These are phyloP conservation scores for Salvia hispanica DNA, from an alignment of 257 asterid genomes.

Conservation along the genomic window DNA sequence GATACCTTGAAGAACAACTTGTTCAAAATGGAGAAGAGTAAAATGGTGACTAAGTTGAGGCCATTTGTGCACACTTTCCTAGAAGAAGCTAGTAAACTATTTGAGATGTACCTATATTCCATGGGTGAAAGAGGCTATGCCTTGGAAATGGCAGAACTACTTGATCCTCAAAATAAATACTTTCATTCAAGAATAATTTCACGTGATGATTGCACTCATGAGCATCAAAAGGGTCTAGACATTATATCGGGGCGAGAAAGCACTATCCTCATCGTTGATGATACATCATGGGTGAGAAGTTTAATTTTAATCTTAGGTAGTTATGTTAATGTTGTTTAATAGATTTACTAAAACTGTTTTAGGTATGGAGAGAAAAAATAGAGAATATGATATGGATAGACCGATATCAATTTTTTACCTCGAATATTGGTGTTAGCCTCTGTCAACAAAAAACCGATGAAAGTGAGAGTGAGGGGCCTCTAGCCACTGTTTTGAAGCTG, in stretches of 20 bases:
- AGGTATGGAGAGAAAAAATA: constrained; percentile 88
- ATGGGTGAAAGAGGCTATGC: constrained; percentile 97
- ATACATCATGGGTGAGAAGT: constrained; percentile 73
- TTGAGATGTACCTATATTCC: constrained; percentile 91
- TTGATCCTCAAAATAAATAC: constrained; percentile 72
- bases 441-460: constrained; percentile 69
- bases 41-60: constrained; percentile 95
- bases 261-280: constrained; percentile 88
- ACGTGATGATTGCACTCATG: constrained; percentile 78
- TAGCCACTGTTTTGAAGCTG: no score
- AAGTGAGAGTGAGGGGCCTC: constrained; percentile 88
- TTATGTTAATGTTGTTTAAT: no score
- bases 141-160: constrained; percentile 77
- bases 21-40: constrained; percentile 63
- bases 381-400: constrained; percentile 88
- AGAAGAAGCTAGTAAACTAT: constrained; percentile 69
- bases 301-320: neutral
- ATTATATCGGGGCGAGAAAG: constrained; percentile 88
- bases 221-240: constrained; percentile 87
- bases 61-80: constrained; percentile 80
- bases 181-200: constrained; percentile 84
- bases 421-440: constrained; percentile 68
- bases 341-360: constrained; percentile 5
- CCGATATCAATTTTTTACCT: constrained; percentile 81
- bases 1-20: constrained; percentile 65